A percentile compares a stretch with the other conserved stretches of the same genome.
Evolutionary conservation across 2,329 filamentous ascomycete species (phyloP).

Genomic region (Fusarium oligoseptatum): DNA sequence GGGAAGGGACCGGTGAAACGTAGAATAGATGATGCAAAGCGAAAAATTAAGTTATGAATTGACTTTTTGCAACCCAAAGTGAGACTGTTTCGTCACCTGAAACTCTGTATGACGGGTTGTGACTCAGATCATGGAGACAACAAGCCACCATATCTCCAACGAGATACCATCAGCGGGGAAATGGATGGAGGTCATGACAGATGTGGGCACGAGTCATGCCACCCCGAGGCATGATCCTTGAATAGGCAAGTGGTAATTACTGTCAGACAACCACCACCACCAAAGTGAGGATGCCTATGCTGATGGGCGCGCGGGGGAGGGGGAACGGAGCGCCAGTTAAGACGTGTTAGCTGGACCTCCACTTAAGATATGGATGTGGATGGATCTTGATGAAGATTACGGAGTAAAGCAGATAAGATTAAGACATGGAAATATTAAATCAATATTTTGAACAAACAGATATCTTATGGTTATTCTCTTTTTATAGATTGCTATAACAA

Average conservation of each 20-base stretch:
- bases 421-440: neutral
- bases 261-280: neutral
- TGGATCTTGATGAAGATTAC: neutral
- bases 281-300: neutral
- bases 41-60: neutral
- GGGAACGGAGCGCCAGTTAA: neutral
- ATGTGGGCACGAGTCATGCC: neutral
- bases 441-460: no score
- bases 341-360: neutral
- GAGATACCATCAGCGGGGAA: neutral
- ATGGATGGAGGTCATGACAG: neutral
- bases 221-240: neutral
- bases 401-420: neutral
- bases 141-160: neutral
- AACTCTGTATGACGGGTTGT: neutral
- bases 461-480: neutral
- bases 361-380: neutral
- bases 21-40: neutral
- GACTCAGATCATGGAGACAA: neutral
- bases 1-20: neutral
- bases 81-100: neutral
- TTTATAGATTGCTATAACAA: no score
- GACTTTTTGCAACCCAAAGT: neutral
- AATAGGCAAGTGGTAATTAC: slow-evolving; percentile 4
- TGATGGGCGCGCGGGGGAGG: neutral